Evolutionary conservation across 2,329 filamentous ascomycete genomes (phyloP).

Genomic region (Colletotrichum graminicola): DNA sequence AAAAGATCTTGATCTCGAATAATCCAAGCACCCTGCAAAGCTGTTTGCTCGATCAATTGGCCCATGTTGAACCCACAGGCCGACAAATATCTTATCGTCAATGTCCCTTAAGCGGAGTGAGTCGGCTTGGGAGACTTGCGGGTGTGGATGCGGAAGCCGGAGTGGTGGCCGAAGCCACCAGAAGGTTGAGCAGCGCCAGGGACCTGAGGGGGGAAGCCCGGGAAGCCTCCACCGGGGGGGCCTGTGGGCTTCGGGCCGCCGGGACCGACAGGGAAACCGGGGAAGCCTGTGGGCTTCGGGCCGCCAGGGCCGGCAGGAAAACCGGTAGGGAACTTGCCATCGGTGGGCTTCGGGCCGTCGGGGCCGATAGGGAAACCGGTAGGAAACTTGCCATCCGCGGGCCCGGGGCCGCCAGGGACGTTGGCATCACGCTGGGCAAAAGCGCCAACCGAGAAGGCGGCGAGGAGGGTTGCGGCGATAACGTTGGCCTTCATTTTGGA

Average conservation of each 20-base stretch:
- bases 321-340: background rate
- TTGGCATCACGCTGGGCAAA: constrained; percentile 21
- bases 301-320: background rate
- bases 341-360: too few relatives aligned
- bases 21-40: constrained; percentile 20
- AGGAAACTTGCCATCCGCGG: constrained; percentile 2
- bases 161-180: constrained; percentile 24
- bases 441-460: constrained; percentile 34
- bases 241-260: too few relatives aligned
- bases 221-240: too few relatives aligned
- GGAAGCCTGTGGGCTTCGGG: too few relatives aligned
- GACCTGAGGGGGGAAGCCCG: constrained; percentile 6
- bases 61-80: constrained; percentile 7
- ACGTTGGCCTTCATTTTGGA: constrained; percentile 39
- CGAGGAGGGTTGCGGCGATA: constrained; percentile 34
- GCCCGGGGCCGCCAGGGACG: constrained; percentile 6
- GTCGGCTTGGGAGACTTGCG: constrained; percentile 25
- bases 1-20: constrained; percentile 23
- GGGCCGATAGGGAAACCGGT: constrained; percentile 25
- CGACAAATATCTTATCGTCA: background rate
- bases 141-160: constrained; percentile 34
- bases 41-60: constrained; percentile 18
- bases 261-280: too few relatives aligned
- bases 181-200: constrained; percentile 23
- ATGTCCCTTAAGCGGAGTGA: constrained; percentile 17